Conservation (phyloP, 2,329 filamentous ascomycete genomes). For the Fusarium praegraminearum region DNA sequence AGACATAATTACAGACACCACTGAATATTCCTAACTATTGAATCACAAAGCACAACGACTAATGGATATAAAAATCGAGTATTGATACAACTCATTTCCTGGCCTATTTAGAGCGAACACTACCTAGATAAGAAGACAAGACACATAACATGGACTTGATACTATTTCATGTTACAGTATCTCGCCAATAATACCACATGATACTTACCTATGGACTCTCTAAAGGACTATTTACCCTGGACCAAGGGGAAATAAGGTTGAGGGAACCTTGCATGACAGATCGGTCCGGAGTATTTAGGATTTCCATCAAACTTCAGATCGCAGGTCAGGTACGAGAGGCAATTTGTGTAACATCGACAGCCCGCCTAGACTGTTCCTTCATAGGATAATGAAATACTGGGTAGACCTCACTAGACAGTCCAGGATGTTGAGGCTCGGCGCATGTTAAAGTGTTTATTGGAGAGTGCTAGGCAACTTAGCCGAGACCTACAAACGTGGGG, state of each 20-base stretch:
- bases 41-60: background rate
- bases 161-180: background rate
- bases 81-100: background rate
- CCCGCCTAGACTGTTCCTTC: background rate
- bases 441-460: background rate
- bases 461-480: background rate
- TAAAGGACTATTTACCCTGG: background rate
- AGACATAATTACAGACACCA: no score
- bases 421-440: conserved; percentile 5
- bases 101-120: background rate
- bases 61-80: background rate
- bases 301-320: background rate
- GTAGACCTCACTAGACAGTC: conserved; percentile 6
- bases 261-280: conserved; percentile 1
- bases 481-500: conserved; percentile 13
- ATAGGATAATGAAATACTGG: conserved; percentile 1
- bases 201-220: background rate
- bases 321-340: background rate
- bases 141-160: background rate
- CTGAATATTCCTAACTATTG: background rate
- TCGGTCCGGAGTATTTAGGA: background rate
- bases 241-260: background rate
- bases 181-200: background rate
- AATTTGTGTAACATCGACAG: no score
- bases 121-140: background rate